phyloP scores from a whole-genome alignment of 1,139 yeast species.

The Suhomyces guaymorum region DNA sequence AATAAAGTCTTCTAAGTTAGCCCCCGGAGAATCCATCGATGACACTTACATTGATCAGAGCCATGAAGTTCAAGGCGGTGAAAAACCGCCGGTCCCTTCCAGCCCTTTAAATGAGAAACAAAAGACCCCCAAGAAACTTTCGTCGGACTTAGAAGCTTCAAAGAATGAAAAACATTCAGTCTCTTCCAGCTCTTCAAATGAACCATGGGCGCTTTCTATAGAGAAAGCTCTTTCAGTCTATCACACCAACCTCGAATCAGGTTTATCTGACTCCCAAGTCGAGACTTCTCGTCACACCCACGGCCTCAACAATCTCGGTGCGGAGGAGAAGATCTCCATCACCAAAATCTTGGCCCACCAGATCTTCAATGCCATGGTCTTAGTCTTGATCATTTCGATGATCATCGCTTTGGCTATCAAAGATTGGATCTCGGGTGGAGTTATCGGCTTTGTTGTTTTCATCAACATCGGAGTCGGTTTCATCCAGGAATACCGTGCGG shows the following conservation, averaged over 20 bases:
- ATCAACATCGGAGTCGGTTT: constrained; percentile 72
- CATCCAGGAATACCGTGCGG: constrained; percentile 71
- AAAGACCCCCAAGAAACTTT: no score
- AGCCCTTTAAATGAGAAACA: no score
- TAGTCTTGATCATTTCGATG: constrained; percentile 74
- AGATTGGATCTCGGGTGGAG: constrained; percentile 86
- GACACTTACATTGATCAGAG: constrained; percentile 20
- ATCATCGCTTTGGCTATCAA: constrained; percentile 70
- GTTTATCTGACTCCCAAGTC: constrained; percentile 48
- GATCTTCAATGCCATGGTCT: constrained; percentile 76
- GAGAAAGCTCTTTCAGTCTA: constrained; percentile 38
- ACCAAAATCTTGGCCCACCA: constrained; percentile 64
- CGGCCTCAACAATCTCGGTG: constrained; percentile 67
- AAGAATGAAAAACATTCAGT: no score
- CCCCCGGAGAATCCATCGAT: constrained; percentile 8
- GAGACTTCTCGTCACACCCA: constrained; percentile 23
- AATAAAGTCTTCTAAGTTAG: constrained; percentile 13
- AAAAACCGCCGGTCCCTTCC: constrained; percentile 1
- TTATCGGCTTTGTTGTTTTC: constrained; percentile 67
- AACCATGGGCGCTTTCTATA: constrained; percentile 36
- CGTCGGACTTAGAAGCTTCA: no score
- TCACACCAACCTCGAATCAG: constrained; percentile 43
- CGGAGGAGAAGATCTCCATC: constrained; percentile 58
- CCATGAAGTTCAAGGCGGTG: constrained; percentile 22
- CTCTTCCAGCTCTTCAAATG: no score